These are phyloP conservation scores for Chytridium lagenaria DNA, from an alignment of 371 early-diverging fungal genomes.

Conservation along the genomic window DNA sequence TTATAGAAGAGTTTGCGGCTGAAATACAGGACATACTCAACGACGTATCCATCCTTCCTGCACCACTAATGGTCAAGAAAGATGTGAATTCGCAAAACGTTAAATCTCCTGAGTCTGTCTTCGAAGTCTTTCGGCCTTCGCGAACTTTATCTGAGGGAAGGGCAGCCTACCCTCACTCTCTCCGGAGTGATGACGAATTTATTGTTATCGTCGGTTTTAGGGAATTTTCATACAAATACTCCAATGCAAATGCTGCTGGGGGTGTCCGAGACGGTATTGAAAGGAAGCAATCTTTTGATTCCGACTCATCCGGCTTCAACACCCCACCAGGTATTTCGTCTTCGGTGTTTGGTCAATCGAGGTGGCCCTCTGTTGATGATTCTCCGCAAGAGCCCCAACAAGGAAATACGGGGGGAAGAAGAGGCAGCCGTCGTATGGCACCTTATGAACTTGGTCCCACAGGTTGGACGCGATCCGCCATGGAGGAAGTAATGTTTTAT, in stretches of 20 bases:
- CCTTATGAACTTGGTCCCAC: neutral
- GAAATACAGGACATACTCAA: constrained; percentile 40
- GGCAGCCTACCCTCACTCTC: neutral
- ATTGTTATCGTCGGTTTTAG: constrained; percentile 28
- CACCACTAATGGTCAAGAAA: constrained; percentile 33
- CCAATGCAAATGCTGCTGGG: neutral
- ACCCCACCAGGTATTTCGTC: constrained; percentile 4
- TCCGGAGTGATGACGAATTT: constrained; percentile 19
- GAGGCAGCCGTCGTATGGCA: neutral
- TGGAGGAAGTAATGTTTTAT: constrained; percentile 37
- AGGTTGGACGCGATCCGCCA: constrained; percentile 5
- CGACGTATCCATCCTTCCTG: constrained; percentile 27
- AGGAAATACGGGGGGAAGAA: neutral
- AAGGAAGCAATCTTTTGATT: constrained; percentile 36
- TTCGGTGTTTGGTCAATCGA: neutral
- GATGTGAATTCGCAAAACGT: neutral
- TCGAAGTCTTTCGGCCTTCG: constrained; percentile 1
- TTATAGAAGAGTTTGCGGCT: constrained; percentile 53
- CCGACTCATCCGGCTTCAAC: constrained; percentile 25
- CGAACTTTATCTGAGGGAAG: neutral
- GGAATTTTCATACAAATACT: constrained; percentile 20
- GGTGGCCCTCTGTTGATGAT: constrained; percentile 6
- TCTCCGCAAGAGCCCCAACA: neutral
- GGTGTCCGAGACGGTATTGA: constrained; percentile 13
- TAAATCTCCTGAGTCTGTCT: neutral